phyloP scores from a whole-genome alignment of 1,139 yeast species.

The Lodderomyces jiufengensis region DNA sequence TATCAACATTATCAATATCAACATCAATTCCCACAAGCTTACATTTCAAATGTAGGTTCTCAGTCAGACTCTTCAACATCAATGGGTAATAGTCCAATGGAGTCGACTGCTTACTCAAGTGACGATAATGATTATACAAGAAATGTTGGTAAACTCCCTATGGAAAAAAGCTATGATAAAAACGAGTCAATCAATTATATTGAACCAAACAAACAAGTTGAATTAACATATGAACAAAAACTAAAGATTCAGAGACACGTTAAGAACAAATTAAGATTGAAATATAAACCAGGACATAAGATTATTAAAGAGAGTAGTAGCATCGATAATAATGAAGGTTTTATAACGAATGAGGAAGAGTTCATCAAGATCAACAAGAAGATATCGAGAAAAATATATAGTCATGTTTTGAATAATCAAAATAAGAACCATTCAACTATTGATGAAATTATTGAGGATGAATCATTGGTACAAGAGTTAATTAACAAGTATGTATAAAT shows the following conservation, averaged over 20 bases:
- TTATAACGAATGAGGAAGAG: slow-evolving; percentile 24
- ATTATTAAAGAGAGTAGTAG: slow-evolving; percentile 16
- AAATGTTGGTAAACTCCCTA: too few relatives aligned
- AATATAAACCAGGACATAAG: slow-evolving; percentile 27
- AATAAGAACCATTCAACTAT: background rate
- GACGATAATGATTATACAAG: slow-evolving; percentile 10
- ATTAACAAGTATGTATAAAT: slow-evolving; percentile 19
- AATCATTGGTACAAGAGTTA: slow-evolving; percentile 18
- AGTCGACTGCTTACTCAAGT: slow-evolving; percentile 10
- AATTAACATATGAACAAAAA: slow-evolving; percentile 44
- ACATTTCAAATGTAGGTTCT: slow-evolving; percentile 8
- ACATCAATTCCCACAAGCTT: slow-evolving; percentile 1
- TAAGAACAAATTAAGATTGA: slow-evolving; percentile 46
- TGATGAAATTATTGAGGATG: slow-evolving; percentile 16
- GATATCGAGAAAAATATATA: slow-evolving; percentile 46
- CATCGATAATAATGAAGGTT: background rate
- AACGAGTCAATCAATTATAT: too few relatives aligned
- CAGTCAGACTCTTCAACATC: slow-evolving; percentile 8
- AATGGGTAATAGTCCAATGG: slow-evolving; percentile 14
- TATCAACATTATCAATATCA: slow-evolving; percentile 7
- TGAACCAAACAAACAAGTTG: slow-evolving; percentile 6
- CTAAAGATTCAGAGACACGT: slow-evolving; percentile 50
- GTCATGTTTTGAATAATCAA: slow-evolving; percentile 15
- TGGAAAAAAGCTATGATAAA: too few relatives aligned
- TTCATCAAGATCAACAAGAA: slow-evolving; percentile 36